Evolutionary conservation across 2,329 filamentous ascomycete species (phyloP), one percentile per base, ranked within the genome.

Genomic region (Fusarium nurragi): DNA sequence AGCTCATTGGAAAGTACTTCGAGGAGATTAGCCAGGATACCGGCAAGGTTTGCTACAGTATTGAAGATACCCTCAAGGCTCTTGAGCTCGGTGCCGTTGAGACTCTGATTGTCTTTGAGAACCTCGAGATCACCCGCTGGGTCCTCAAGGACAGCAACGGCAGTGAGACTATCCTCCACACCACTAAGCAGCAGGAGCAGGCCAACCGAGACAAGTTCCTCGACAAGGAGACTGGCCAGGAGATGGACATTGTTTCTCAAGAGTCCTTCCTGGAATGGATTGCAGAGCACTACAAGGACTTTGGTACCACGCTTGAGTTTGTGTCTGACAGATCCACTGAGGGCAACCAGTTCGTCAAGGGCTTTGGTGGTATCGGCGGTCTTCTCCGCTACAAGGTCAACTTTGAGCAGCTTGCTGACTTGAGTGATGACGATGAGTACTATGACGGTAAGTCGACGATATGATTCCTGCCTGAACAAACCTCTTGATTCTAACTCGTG

Each of bases 301-400:
- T 97, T 75, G 95, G 95, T 81, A 94, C 95, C 50, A 90, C 89
- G 28, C 88, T 99, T 39, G 95, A 99, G 79, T 99, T 99, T 72
- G 95, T 99, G 67, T 97, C 95, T 45, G 96, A 99, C 78, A 90
- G 93, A 69, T 98, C 94, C 61, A 97, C 92, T 62, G 95, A 99
- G 82, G 95, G 95, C 77, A 99, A 99, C 82, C 95, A 99, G 84
- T 99, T 99, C 81, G 95, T 99, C 75, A 98, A 97, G 84, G 95
- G 95, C 67, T 99, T 99, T 76, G 95, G 95, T 89, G 95, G 95
- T 76, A 97, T 99, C 73, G 95, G 95, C 71, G 94, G 94, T 68
- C 90, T 99, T 75, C 88, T 99, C 77, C 93, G 95, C 73, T 99
- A 99, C 89, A 97, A 97, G 85, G 93, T 99, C 85, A 99, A 99